Base-by-base conservation (phyloP, 2,329 filamentous ascomycete genomes). In the Neofusicoccum cordaticola region DNA sequence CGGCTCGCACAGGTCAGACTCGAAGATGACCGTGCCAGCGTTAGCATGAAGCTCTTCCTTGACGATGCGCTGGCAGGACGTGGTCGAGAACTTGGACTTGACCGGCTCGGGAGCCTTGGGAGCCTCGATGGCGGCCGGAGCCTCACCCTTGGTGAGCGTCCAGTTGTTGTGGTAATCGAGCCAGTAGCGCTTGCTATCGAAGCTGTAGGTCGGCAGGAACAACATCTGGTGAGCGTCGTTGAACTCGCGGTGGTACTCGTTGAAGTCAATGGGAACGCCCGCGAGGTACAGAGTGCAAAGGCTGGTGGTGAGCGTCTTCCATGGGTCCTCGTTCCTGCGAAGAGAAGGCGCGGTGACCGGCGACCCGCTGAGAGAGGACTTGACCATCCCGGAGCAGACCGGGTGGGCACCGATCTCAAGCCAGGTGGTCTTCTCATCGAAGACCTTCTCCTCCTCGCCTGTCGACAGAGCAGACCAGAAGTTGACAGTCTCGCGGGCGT, bases 351-450 rank as follows among this genome's bases (percentile, higher is more conserved):
- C 82, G 13, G 85, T 83, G 45, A 84, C 80, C 31, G 83, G 84
- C 9, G 81, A 78, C 5, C 78, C 75, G 31, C 84, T 84, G 62
- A 90, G 82, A 4, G 84, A 86, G 15, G 85, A 83, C 79, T 88
- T 89, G 68, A 91, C 83, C 83, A 92, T 88, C 66, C 84, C 84
- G 50, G 84, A 83, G 75, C 86, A 90, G 13, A 92, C 85, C 0
- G 89, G 88, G 70, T 91, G 88, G 42, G 90, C 89, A n/a, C 90
- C 90, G 67, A 92, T 79, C 74, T 93, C 90, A 64, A 93, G 79
- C 85, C 86, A 92, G 35, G 87, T 82, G 5, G 88, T 90, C 77
- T 87, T 86, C 67, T 88, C 85, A 67, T 88, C 83, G 52, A 90
- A 85, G 15, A 83, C 75, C 66, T 83, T 84, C n/a, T 82, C 79